Evolutionary conservation across 2,329 filamentous ascomycete genomes (phyloP), one percentile per base, ranked within the genome.

Genomic region (Aphanocladium album): DNA sequence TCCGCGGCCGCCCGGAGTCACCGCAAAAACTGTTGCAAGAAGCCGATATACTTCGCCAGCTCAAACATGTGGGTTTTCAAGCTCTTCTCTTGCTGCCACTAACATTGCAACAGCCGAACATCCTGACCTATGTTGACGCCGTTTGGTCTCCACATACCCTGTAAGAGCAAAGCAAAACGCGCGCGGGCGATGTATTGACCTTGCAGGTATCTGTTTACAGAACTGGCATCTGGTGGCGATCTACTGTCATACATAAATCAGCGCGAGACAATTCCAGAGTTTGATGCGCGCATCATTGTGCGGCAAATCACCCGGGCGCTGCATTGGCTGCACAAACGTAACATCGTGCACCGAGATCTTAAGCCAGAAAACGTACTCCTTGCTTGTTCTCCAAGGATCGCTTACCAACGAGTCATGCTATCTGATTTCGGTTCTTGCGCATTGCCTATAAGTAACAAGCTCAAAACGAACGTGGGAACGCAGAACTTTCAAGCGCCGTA

Each of bases 311-410:
- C 81, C 1, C 71, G 72, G 5, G 81, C 74, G 0, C 68, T 83
- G 1, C 62, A 65, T 2, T 82, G 81, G 63, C 74, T 83, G 7
- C 82, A 83, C 63, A 65, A 66, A n/a, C 79, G 79, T 46, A 76
- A 76, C 0, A 74, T 84, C 7, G 75, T 80, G 0, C 82, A 84
- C 65, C 76, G 81, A 1, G 82, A 84, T 59, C 70, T 84, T 33
- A 84, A 84, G 62, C 80, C 77, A 0, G 80, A 83, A 64, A 84
- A 83, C 45, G 74, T 84, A 3, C 75, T 84, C 12, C 72, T 82
- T 60, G 77, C 76, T 0, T 75, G 74, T 16, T 79, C 78, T 2
- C 78, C 79, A 0, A 75, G 73, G 27, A 68, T 74, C 12, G 70
- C 71, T 2, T 77, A 78, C 46, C 71, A 74, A 55, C 73, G 81